Conservation (phyloP, 495 filamentous ascomycete species). For the Astrothelium macrocarpum region DNA sequence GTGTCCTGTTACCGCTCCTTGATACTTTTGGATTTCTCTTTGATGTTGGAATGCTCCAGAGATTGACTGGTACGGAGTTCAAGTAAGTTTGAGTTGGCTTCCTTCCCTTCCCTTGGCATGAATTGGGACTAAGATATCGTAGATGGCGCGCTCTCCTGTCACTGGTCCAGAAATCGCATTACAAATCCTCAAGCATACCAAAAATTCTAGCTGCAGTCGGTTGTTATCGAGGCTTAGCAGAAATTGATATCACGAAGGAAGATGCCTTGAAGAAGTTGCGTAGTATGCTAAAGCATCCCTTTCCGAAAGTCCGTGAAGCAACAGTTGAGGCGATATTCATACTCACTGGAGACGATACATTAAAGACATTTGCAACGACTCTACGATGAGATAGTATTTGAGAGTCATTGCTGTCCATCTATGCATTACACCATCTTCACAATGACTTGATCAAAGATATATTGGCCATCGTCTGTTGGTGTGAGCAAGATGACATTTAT, state of each 20-base stretch:
- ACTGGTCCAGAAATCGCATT: constrained; percentile 64
- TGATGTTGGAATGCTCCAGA: constrained; percentile 41
- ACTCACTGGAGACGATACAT: constrained; percentile 7
- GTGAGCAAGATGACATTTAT: neutral
- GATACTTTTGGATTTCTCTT: constrained; percentile 69
- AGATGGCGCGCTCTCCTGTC: constrained; percentile 55
- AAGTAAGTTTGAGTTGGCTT: constrained; percentile 15
- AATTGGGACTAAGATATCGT: constrained; percentile 1
- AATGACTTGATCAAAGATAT: neutral
- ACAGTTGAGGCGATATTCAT: constrained; percentile 16
- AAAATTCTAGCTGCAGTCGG: constrained; percentile 70
- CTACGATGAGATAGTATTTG: neutral
- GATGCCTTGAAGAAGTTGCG: constrained; percentile 34
- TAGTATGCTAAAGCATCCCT: constrained; percentile 23
- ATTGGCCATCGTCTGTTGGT: no score
- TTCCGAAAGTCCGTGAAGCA: constrained; percentile 15
- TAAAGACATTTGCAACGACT: constrained; percentile 5
- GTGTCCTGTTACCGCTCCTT: constrained; percentile 60
- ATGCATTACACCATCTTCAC: neutral
- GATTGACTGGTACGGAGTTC: constrained; percentile 23
- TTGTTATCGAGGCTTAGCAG: constrained; percentile 60
- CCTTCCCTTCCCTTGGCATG: neutral
- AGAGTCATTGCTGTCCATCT: no score
- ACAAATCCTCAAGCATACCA: constrained; percentile 66
- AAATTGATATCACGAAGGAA: constrained; percentile 29